Base-by-base conservation (phyloP, 495 filamentous ascomycete genomes). In the Glonium stellatum region DNA sequence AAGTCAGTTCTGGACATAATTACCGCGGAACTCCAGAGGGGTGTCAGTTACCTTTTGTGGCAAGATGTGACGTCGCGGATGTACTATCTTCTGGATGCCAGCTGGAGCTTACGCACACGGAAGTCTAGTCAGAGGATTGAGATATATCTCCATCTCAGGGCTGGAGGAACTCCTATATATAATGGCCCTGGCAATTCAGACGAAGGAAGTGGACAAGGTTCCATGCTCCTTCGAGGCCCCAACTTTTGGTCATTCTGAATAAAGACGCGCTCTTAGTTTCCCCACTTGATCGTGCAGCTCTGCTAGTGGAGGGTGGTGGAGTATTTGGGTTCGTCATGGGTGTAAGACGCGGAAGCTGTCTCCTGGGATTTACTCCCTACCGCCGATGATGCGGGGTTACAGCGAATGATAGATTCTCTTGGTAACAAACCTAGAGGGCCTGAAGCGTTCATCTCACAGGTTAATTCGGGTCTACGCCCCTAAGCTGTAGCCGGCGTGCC, bases 331-430 rank as follows among this genome's bases (percentile, higher is more conserved):
- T 34, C n/a, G 21, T 35, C 58, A 31, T 31, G 27, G 27, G 27
- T 31, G 27, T 31, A 2, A 31, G 27, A n/a, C n/a, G 27, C 6
- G 27, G 49, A 54, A 55, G 36, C 19, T 13, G 15, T 42, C 42
- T 36, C 55, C 59, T 49, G 61, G 59, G 63, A 55, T 59, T 39
- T 9, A 44, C 36, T 27, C 23, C 34, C 49, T 39, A 18, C 21
- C 54, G 58, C 39, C 31, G 55, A 52, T 39, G 36, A 42, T 57
- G 64, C 64, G 64, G 64, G 64, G 64, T 63, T 41, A 15, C 39
- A 58, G 57, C 64, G 64, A 67, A 67, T 67, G 53, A 49, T 12
- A 35, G 34, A 31, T 10, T 46, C 34, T 11, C 25, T n/a, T 41
- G 5, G 8, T 12, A 23, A 13, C 50, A 54, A n/a, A 41, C 44